Conservation (phyloP, 2,329 filamentous ascomycete species). For the Hirsutella rhossiliensis region DNA sequence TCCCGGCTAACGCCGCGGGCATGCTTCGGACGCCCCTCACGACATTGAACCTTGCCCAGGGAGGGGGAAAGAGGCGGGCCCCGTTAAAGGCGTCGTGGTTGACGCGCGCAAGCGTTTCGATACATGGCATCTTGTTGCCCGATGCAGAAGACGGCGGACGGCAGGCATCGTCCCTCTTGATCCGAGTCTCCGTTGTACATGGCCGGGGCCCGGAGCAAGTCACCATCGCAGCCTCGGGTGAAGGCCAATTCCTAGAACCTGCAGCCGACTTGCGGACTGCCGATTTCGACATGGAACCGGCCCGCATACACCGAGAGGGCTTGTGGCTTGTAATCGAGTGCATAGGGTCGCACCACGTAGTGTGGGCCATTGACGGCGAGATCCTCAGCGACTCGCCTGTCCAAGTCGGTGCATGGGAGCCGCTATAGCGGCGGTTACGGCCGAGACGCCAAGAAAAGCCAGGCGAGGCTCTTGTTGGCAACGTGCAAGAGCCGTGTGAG, state of each 20-base stretch:
- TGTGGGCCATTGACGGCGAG: conserved; percentile 37
- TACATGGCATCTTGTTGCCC: conserved; percentile 16
- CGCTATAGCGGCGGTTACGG: neutral
- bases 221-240: conserved; percentile 52
- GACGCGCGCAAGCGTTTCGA: conserved; percentile 37
- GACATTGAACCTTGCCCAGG: conserved; percentile 37
- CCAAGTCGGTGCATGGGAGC: conserved; percentile 30
- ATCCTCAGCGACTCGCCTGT: conserved; percentile 37
- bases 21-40: conserved; percentile 50
- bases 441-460: too few relatives aligned
- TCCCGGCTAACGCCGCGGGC: conserved; percentile 67
- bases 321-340: conserved; percentile 77
- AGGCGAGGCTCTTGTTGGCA: too few relatives aligned
- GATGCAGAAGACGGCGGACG: conserved; percentile 10
- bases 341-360: conserved; percentile 41
- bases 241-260: conserved; percentile 64
- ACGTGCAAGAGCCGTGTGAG: too few relatives aligned
- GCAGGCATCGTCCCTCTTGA: conserved; percentile 34
- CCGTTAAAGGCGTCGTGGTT: conserved; percentile 32
- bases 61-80: conserved; percentile 26
- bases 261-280: conserved; percentile 54
- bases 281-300: conserved; percentile 64
- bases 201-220: conserved; percentile 58
- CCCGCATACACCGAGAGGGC: conserved; percentile 39
- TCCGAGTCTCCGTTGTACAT: conserved; percentile 62